Conservation (phyloP, 352 stramenopile genomes). For the Globisporangium splendens region DNA sequence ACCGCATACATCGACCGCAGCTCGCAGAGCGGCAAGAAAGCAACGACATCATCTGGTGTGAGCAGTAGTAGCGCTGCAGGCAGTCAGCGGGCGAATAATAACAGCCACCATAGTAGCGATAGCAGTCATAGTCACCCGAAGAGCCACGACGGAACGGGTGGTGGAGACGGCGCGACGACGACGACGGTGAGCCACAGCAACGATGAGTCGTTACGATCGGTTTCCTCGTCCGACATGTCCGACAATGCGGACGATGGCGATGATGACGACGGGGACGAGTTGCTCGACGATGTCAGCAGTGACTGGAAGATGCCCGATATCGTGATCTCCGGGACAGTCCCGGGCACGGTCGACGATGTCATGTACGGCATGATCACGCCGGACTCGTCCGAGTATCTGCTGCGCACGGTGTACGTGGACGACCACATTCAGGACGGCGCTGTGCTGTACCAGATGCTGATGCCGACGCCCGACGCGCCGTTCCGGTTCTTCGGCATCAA, state of each 20-base stretch:
- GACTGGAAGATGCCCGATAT: slow-evolving; percentile 14
- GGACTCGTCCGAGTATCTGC: slow-evolving; percentile 16
- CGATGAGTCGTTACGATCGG: too few species aligned
- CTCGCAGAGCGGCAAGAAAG: not conserved
- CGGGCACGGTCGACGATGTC: slow-evolving; percentile 15
- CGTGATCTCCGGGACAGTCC: slow-evolving; percentile 13
- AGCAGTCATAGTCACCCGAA: too few species aligned
- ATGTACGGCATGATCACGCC: slow-evolving; percentile 15
- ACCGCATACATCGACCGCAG: slow-evolving; percentile 13
- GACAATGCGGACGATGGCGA: too few species aligned
- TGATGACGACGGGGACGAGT: too few species aligned
- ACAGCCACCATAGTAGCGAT: not conserved
- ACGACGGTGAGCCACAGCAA: too few species aligned
- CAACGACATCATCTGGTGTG: too few species aligned
- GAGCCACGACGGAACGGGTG: too few species aligned
- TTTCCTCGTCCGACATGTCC: too few species aligned
- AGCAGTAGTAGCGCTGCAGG: too few species aligned
- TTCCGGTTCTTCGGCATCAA: slow-evolving; percentile 21
- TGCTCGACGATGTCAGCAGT: too few species aligned
- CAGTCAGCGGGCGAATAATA: too few species aligned
- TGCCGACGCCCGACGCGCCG: slow-evolving; percentile 9
- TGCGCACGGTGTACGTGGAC: slow-evolving; percentile 17
- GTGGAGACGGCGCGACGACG: too few species aligned
- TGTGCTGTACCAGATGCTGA: slow-evolving; percentile 11
- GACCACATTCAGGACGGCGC: slow-evolving; percentile 15